Evolutionary conservation across 164 flowering plant genomes (phyloP), one percentile per base, ranked within the genome.

Genomic region (Aristolochia fimbriata): DNA sequence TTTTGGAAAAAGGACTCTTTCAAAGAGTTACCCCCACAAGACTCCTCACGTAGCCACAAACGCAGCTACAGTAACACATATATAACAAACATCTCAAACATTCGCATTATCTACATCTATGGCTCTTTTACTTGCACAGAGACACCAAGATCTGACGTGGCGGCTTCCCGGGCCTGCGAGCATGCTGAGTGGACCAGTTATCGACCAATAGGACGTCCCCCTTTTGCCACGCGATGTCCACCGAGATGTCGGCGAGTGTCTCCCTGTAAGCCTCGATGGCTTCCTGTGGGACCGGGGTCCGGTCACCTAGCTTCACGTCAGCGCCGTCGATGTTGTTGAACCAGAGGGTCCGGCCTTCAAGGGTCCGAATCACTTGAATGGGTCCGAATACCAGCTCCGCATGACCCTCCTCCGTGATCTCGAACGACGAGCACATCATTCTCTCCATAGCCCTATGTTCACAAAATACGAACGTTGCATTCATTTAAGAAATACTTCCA

Each of bases 131-230:
- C 31, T 47, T 49, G n/a, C 62, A 57, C n/a, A 57, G 45, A 0
- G 59, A 57, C 19, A 37, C 59, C 4, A 57, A 57, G 15, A 57
- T 57, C 23, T 17, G 19, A 45, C 60, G 60, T n/a, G 60, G 60
- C 6, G 60, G 60, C 23, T 46, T 59, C 30, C 62, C 62, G 1
- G 52, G 62, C 47, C 62, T 45, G 33, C 62, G 23, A 45, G 62
- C 62, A 21, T 59, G 62, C 30, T 59, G 62, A 46, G 19, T 49
- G 21, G 50, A 46, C 23, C 14, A 24, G 13, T 59, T 59, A 21
- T 59, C 62, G 25, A 47, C 51, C 51, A 59, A 24, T 24, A 47
- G 47, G 51, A 59, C 37, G 47, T 59, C 59, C 2, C 59, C 59
- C 43, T 57, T 57, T 31, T 57, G 45, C 59, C 59, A 57, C 15